Base-by-base conservation (phyloP, 2,329 filamentous ascomycete species). In the Neofusicoccum parvum region DNA sequence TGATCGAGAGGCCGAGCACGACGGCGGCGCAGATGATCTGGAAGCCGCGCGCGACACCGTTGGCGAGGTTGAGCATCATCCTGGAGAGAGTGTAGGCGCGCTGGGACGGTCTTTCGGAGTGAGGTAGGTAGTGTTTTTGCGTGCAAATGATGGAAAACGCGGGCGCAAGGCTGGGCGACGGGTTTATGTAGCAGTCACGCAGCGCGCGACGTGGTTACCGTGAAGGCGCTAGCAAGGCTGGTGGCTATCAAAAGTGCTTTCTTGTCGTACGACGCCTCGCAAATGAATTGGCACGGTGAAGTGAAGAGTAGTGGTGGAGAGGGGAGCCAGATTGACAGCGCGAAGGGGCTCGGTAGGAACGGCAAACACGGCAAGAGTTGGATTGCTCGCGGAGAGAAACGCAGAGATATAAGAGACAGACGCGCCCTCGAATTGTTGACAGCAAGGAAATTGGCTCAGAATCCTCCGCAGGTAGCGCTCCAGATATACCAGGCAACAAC, bases 1-100 rank as follows among this genome's bases (percentile, higher is more conserved):
- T 56, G 62, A 73, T 69, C 7, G 72, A 72, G 39, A 74, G 67
- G 20, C 67, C 71, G 48, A 74, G 70, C 34, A 73, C 71, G 43
- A 72, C 65, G 60, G 67, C 70, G 54, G 68, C 68, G 68, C 71
- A 72, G 62, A 72, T 41, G 43, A 72, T 23, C 60, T 72, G 71
- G 46, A 60, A 37, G 5, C 32, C 41, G 34, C 56, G 43, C 11
- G 56, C 56, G 43, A 34, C 56, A 6, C 15, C 56, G 12, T 60
- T 60, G 43, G 48, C 36, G 56, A 68, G 9, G n/a, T 2, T 20
- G 11, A 58, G 39, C 15, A 27, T 15, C 56, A 60, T 60, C 5
- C n/a, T 37, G 2, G 15, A 5, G 27, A 34, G 45, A n/a, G 17
- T 3, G 10, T 48, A 5, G 15, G 43, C 43, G 43, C 14, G 11